Percentiles rank a stretch among this genome's conserved stretches.
phyloP scores from a whole-genome alignment of 2,329 filamentous ascomycete species.

The Thielaviopsis populi region DNA sequence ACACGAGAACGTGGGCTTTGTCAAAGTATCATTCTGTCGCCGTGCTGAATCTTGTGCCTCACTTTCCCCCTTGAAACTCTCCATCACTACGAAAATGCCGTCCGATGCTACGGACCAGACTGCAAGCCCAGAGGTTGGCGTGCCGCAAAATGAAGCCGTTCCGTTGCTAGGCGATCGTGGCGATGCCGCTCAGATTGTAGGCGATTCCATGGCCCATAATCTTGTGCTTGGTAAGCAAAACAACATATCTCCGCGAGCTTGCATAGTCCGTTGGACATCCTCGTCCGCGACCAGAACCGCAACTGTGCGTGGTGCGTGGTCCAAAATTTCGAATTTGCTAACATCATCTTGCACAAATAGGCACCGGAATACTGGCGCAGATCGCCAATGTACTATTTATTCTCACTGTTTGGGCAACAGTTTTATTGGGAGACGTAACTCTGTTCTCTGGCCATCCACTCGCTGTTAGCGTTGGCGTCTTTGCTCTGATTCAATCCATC shows the following conservation, averaged over 20 bases:
- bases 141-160: slow-evolving; percentile 26
- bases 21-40: background rate
- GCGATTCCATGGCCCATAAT: slow-evolving; percentile 51
- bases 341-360: slow-evolving; percentile 28
- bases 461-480: slow-evolving; percentile 48
- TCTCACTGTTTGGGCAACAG: slow-evolving; percentile 60
- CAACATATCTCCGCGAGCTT: background rate
- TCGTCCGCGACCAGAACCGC: no score
- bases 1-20: background rate
- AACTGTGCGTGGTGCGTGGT: background rate
- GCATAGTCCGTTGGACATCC: no score
- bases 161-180: slow-evolving; percentile 42
- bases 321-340: background rate
- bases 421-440: slow-evolving; percentile 55
- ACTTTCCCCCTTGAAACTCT: no score
- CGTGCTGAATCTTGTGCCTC: no score
- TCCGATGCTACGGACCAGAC: background rate
- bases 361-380: slow-evolving; percentile 69
- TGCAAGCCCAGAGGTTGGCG: background rate
- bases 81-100: background rate
- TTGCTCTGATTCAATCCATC: slow-evolving; percentile 64
- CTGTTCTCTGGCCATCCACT: slow-evolving; percentile 86
- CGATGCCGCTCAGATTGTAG: slow-evolving; percentile 55
- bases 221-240: slow-evolving; percentile 51
- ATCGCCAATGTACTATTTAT: slow-evolving; percentile 60